Conservation (phyloP, 805 yeast species). For the Crinitomyces ghanaensis region DNA sequence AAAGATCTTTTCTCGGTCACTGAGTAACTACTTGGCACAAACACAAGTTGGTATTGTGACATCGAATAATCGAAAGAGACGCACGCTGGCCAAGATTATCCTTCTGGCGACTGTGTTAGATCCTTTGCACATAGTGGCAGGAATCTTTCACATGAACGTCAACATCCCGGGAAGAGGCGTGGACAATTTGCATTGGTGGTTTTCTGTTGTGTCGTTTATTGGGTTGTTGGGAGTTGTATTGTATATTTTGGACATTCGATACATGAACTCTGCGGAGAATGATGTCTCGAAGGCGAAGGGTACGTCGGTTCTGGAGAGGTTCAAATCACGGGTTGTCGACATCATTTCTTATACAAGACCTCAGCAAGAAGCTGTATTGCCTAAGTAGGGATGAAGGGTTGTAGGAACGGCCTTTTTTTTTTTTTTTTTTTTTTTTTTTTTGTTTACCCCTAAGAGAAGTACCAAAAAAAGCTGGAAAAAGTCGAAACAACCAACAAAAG, state of each 20-base stretch:
- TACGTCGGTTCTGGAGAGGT: too few relatives aligned
- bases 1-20: slow-evolving; percentile 85
- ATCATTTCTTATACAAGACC: too few relatives aligned
- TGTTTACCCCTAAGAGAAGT: too few relatives aligned
- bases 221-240: slow-evolving; percentile 31
- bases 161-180: slow-evolving; percentile 59
- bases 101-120: slow-evolving; percentile 80
- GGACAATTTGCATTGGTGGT: slow-evolving; percentile 47
- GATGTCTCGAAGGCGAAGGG: neutral
- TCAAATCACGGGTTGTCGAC: too few relatives aligned
- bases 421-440: too few relatives aligned
- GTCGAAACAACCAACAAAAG: too few relatives aligned
- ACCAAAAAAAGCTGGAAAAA: too few relatives aligned
- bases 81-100: slow-evolving; percentile 80
- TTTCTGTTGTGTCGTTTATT: slow-evolving; percentile 50
- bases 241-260: slow-evolving; percentile 28
- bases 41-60: slow-evolving; percentile 85
- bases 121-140: slow-evolving; percentile 83
- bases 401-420: too few relatives aligned
- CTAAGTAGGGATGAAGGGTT: too few relatives aligned
- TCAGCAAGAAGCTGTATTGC: too few relatives aligned
- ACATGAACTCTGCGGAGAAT: slow-evolving; percentile 10
- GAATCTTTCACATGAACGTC: slow-evolving; percentile 95
- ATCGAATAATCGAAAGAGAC: slow-evolving; percentile 74
- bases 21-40: slow-evolving; percentile 86